phyloP scores from a whole-genome alignment of 306 rosid species.

The Lablab purpureus region DNA sequence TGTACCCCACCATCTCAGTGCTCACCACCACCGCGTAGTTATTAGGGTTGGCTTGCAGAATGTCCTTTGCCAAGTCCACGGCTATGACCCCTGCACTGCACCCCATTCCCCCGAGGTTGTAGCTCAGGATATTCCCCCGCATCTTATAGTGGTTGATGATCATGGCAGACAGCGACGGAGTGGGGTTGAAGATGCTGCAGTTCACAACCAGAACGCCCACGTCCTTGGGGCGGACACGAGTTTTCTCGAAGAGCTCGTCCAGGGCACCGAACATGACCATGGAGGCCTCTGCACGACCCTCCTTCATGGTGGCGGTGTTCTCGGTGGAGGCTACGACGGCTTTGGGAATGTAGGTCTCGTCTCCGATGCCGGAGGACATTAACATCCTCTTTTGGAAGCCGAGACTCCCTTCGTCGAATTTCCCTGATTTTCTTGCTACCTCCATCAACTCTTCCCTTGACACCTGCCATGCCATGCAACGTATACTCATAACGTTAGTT shows the following conservation, averaged over 20 bases:
- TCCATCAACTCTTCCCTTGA: conserved; percentile 79
- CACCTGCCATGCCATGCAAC: conserved; percentile 53
- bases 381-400: conserved; percentile 74
- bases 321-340: conserved; percentile 60
- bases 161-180: conserved; percentile 96
- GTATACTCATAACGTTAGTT: too few species aligned
- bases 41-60: conserved; percentile 83
- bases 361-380: conserved; percentile 86
- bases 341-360: conserved; percentile 85
- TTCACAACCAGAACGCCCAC: conserved; percentile 84
- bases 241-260: conserved; percentile 89
- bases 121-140: conserved; percentile 94
- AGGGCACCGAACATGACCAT: conserved; percentile 92
- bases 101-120: conserved; percentile 97
- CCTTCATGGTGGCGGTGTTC: conserved; percentile 88
- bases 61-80: conserved; percentile 82
- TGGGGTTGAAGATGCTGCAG: conserved; percentile 97
- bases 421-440: conserved; percentile 78
- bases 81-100: conserved; percentile 94
- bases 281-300: conserved; percentile 89
- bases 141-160: conserved; percentile 96
- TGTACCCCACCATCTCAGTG: conserved; percentile 86
- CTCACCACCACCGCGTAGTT: conserved; percentile 93
- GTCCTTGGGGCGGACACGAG: conserved; percentile 82
- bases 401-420: conserved; percentile 73